Conservation (phyloP, 495 filamentous ascomycete species). For the Annulohypoxylon maeteangense region DNA sequence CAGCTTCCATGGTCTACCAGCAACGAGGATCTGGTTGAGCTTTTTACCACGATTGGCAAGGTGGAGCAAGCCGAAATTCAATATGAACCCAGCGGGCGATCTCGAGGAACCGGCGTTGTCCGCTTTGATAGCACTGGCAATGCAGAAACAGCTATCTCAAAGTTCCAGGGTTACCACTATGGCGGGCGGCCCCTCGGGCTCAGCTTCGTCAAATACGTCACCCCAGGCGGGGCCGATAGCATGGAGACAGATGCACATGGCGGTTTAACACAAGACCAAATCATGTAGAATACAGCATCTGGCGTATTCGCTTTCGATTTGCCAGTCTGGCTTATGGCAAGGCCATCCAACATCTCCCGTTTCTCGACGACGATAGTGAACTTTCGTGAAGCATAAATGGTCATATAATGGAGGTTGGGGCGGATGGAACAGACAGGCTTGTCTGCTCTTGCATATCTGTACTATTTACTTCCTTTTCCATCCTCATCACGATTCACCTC, state of each 20-base stretch:
- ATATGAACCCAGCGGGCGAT: conserved; percentile 96
- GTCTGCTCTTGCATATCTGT: conserved; percentile 38
- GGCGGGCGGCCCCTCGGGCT: conserved; percentile 93
- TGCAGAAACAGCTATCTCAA: conserved; percentile 92
- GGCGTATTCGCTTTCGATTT: background rate
- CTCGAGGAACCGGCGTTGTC: conserved; percentile 93
- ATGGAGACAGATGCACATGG: conserved; percentile 87
- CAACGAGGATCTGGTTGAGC: conserved; percentile 94
- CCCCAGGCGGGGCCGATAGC: conserved; percentile 69
- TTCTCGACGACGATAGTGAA: conserved; percentile 10
- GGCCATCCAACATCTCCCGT: background rate
- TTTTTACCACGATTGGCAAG: conserved; percentile 98
- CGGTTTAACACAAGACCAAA: conserved; percentile 92
- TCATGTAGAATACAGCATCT: conserved; percentile 71
- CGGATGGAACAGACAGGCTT: conserved; percentile 26
- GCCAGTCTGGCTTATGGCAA: background rate
- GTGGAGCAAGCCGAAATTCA: conserved; percentile 98
- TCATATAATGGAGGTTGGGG: conserved; percentile 16
- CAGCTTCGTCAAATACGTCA: conserved; percentile 90
- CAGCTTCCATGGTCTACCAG: conserved; percentile 98
- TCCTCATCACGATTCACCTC: conserved; percentile 3
- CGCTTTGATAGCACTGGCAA: conserved; percentile 85
- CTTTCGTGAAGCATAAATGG: conserved; percentile 15
- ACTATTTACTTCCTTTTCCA: conserved; percentile 28
- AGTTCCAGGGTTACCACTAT: conserved; percentile 98